These are phyloP conservation scores for Pochonia chlamydosporia DNA, from an alignment of 2,329 filamentous ascomycete genomes.

Conservation along the genomic window DNA sequence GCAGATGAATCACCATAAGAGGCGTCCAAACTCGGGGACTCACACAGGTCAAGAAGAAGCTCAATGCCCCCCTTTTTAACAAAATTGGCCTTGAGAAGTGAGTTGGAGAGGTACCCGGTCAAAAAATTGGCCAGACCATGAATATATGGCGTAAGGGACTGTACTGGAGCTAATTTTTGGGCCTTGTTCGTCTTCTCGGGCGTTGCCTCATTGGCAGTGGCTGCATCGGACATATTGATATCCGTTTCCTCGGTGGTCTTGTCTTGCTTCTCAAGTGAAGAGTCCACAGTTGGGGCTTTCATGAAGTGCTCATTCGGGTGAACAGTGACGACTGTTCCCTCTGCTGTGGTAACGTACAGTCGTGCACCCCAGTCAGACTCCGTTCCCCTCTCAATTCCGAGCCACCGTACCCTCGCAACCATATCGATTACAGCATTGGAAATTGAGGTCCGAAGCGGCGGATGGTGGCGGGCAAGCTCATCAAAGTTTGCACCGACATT, in stretches of 20 bases:
- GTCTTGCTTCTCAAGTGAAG: slow-evolving; percentile 33
- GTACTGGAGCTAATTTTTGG: slow-evolving; percentile 18
- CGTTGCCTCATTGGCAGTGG: slow-evolving; percentile 12
- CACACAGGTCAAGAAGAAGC: slow-evolving; percentile 75
- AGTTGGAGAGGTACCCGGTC: slow-evolving; percentile 66
- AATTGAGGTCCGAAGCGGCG: slow-evolving; percentile 71
- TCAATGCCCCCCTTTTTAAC: slow-evolving; percentile 77
- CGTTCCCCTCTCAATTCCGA: slow-evolving; percentile 66
- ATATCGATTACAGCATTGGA: slow-evolving; percentile 83
- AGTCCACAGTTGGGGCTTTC: slow-evolving; percentile 19
- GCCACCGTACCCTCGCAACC: slow-evolving; percentile 71
- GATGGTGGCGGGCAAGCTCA: slow-evolving; percentile 90
- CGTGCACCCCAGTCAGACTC: slow-evolving; percentile 71
- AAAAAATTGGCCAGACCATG: slow-evolving; percentile 74
- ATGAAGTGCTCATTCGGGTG: slow-evolving; percentile 44
- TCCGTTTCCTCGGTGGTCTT: slow-evolving; percentile 38
- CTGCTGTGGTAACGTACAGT: slow-evolving; percentile 57
- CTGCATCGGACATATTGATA: slow-evolving; percentile 60
- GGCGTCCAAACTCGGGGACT: slow-evolving; percentile 70
- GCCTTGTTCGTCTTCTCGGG: slow-evolving; percentile 11
- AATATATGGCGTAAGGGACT: slow-evolving; percentile 61
- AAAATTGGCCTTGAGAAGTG: slow-evolving; percentile 65
- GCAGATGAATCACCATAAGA: slow-evolving; percentile 55
- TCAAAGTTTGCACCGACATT: slow-evolving; percentile 83
- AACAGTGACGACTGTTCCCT: slow-evolving; percentile 46